phyloP scores from a whole-genome alignment of 768 basidiomycete genomes.

The Lepiota brunneoincarnata region DNA sequence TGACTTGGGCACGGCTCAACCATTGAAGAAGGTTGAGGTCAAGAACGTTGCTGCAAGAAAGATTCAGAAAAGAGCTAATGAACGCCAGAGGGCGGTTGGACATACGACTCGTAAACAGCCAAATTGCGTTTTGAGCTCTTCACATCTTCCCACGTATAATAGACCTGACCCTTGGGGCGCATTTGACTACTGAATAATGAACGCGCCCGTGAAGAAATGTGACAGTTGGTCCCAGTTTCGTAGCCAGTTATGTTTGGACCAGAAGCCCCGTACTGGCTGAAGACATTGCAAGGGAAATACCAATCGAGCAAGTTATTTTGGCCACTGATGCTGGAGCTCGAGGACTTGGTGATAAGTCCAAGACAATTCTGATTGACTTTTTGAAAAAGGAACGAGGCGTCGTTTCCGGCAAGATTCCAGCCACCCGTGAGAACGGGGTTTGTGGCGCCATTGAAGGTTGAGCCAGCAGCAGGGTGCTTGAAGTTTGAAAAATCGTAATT shows the following conservation, averaged over 20 bases:
- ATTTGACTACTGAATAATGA: conserved; percentile 47
- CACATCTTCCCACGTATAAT: conserved; percentile 91
- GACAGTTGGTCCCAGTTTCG: conserved; percentile 66
- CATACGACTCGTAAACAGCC: conserved; percentile 93
- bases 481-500: conserved; percentile 90
- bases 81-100: conserved; percentile 16
- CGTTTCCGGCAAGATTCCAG: conserved; percentile 82
- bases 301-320: conserved; percentile 68
- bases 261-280: conserved; percentile 63
- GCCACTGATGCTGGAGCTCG: conserved; percentile 68
- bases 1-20: conserved; percentile 79
- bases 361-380: conserved; percentile 83
- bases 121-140: conserved; percentile 67
- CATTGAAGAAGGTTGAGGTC: conserved; percentile 84
- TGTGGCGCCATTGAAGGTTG: conserved; percentile 69
- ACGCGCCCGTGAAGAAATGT: conserved; percentile 55
- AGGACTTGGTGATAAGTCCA: conserved; percentile 68
- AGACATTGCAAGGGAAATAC: conserved; percentile 98
- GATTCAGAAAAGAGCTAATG: background rate
- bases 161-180: conserved; percentile 77
- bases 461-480: conserved; percentile 71
- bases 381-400: conserved; percentile 95
- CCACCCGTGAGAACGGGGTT: conserved; percentile 81
- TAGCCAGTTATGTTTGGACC: conserved; percentile 71
- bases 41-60: conserved; percentile 65